Conservation (phyloP, 1,139 yeast genomes). For the Magnusiomyces sp. region DNA sequence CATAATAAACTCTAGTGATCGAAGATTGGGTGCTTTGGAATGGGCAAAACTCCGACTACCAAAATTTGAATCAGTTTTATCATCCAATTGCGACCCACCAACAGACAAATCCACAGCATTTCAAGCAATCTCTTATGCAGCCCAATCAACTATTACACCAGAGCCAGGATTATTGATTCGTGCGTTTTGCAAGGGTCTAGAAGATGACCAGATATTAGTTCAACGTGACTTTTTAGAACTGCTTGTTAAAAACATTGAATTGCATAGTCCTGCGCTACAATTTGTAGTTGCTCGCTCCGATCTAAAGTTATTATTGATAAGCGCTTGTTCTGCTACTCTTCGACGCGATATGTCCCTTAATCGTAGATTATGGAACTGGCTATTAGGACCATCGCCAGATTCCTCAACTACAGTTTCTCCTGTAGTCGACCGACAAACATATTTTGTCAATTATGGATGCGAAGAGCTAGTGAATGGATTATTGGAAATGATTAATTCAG, state of each 20-base stretch:
- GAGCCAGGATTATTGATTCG: slow-evolving; percentile 72
- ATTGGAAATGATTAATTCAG: slow-evolving; percentile 38
- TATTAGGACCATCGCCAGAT: slow-evolving; percentile 59
- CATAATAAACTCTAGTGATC: slow-evolving; percentile 68
- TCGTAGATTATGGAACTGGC: slow-evolving; percentile 87
- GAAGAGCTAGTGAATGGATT: slow-evolving; percentile 46
- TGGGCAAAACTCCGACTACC: slow-evolving; percentile 71
- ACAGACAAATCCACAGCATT: slow-evolving; percentile 13
- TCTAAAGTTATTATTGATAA: slow-evolving; percentile 47
- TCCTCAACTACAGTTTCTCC: slow-evolving; percentile 12
- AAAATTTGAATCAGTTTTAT: slow-evolving; percentile 31
- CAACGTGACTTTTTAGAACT: slow-evolving; percentile 88
- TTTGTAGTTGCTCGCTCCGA: slow-evolving; percentile 44
- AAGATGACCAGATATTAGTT: slow-evolving; percentile 55
- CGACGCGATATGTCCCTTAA: slow-evolving; percentile 89
- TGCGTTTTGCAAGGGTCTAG: slow-evolving; percentile 62
- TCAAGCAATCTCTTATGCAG: slow-evolving; percentile 41
- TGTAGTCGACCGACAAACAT: slow-evolving; percentile 36
- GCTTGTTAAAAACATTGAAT: slow-evolving; percentile 55
- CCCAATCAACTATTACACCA: slow-evolving; percentile 55
- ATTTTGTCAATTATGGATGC: slow-evolving; percentile 52
- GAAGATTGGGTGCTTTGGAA: slow-evolving; percentile 71
- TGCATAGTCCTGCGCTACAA: slow-evolving; percentile 52
- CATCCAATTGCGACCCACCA: slow-evolving; percentile 9
- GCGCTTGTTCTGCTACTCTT: slow-evolving; percentile 61